A percentile compares a stretch with the other conserved stretches of the same genome.
phyloP scores from a whole-genome alignment of 2,329 filamentous ascomycete species.

The Scortechinia acanthostroma region DNA sequence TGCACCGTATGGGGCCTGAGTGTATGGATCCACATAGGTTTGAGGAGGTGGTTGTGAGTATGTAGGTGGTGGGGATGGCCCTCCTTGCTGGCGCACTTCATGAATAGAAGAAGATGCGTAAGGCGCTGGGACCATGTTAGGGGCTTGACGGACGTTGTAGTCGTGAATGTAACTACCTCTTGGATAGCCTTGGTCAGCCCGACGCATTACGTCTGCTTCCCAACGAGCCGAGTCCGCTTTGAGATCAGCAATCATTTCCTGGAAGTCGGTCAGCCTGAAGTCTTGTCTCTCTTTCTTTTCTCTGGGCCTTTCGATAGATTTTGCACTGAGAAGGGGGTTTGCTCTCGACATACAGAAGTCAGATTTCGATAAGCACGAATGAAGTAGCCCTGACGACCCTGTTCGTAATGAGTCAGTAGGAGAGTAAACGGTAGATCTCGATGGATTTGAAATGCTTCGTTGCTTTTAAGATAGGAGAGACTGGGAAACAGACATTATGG shows the following conservation, averaged over 20 bases:
- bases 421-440: conserved; percentile 5
- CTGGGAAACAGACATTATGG: conserved; percentile 53
- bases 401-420: conserved; percentile 34
- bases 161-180: conserved; percentile 29
- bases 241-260: conserved; percentile 58
- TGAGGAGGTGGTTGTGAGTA: conserved; percentile 21
- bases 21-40: conserved; percentile 22
- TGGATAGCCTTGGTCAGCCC: conserved; percentile 26
- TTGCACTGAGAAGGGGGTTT: conserved; percentile 1
- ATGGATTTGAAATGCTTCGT: background rate
- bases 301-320: conserved; percentile 7
- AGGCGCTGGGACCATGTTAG: background rate
- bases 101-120: conserved; percentile 24
- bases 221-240: conserved; percentile 55
- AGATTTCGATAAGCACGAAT: conserved; percentile 75
- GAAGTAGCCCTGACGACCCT: conserved; percentile 66
- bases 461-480: conserved; percentile 6
- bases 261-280: conserved; percentile 9
- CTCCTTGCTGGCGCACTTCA: conserved; percentile 23
- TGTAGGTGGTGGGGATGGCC: conserved; percentile 20
- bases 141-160: conserved; percentile 11
- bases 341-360: conserved; percentile 55
- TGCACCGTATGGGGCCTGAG: conserved; percentile 7
- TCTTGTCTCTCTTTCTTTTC: background rate
- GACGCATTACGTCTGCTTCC: conserved; percentile 34